A percentile compares a stretch with the other conserved stretches of the same genome.
These are phyloP conservation scores for Trametes meyenii DNA, from an alignment of 768 basidiomycete species.

Conservation along the genomic window DNA sequence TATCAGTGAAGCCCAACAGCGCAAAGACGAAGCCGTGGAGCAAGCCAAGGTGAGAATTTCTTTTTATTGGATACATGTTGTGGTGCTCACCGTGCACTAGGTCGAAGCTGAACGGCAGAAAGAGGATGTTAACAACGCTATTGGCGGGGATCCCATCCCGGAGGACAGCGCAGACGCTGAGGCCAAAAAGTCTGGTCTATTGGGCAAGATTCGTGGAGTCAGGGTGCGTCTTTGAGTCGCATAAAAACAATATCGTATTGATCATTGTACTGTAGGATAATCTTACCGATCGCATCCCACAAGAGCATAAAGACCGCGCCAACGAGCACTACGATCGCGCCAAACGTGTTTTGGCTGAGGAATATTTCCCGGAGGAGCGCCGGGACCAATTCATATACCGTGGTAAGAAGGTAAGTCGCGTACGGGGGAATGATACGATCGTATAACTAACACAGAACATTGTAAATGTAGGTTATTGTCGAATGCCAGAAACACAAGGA, in stretches of 20 bases:
- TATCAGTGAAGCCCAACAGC: conserved; percentile 22
- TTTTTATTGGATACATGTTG: background rate
- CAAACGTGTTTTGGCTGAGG: conserved; percentile 72
- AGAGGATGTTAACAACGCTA: conserved; percentile 25
- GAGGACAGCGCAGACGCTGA: conserved; percentile 39
- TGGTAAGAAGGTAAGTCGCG: conserved; percentile 74
- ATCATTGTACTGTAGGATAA: conserved; percentile 36
- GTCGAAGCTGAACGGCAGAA: conserved; percentile 26
- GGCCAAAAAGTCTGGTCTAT: conserved; percentile 41
- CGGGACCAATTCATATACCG: conserved; percentile 93
- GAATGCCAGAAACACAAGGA: conserved; percentile 93
- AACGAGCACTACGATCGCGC: conserved; percentile 58
- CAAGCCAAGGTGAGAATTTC: conserved; percentile 14
- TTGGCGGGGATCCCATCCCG: conserved; percentile 35
- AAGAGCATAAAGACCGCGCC: conserved; percentile 64
- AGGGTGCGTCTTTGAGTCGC: conserved; percentile 25
- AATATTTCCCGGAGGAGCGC: conserved; percentile 89
- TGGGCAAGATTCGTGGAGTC: conserved; percentile 34
- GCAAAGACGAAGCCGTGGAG: conserved; percentile 22
- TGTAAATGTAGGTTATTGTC: conserved; percentile 62
- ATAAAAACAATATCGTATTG: background rate
- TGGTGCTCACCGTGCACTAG: conserved; percentile 1
- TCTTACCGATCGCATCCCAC: conserved; percentile 60
- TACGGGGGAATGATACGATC: too few relatives aligned
- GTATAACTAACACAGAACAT: background rate